Conservation (phyloP, 768 basidiomycete genomes). For the Leccinum arenicola region DNA sequence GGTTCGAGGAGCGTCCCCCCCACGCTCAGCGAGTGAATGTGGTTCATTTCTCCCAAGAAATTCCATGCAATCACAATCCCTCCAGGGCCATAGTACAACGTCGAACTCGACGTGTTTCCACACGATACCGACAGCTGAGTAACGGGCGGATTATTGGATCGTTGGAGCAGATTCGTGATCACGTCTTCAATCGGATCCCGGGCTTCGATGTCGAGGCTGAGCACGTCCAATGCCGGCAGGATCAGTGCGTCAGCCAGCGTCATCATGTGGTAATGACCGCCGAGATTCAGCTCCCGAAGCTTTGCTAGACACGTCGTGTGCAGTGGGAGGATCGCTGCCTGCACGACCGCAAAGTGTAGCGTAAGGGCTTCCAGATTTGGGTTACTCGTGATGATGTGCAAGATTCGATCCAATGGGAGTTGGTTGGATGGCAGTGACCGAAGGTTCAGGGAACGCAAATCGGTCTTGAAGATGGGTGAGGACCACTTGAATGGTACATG, state of each 20-base stretch:
- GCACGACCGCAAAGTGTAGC: slow-evolving; percentile 60
- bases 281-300: slow-evolving; percentile 54
- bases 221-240: slow-evolving; percentile 53
- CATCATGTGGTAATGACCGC: slow-evolving; percentile 65
- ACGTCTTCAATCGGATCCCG: slow-evolving; percentile 75
- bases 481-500: slow-evolving; percentile 78
- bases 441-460: slow-evolving; percentile 57
- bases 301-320: slow-evolving; percentile 49
- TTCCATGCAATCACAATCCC: slow-evolving; percentile 64
- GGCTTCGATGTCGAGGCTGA: slow-evolving; percentile 68
- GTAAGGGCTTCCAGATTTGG: slow-evolving; percentile 53
- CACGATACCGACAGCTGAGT: slow-evolving; percentile 63
- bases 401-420: slow-evolving; percentile 63
- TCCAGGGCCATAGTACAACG: slow-evolving; percentile 58
- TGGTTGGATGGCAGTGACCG: slow-evolving; percentile 62
- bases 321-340: slow-evolving; percentile 63
- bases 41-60: slow-evolving; percentile 57
- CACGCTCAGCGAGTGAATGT: slow-evolving; percentile 57
- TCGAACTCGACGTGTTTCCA: slow-evolving; percentile 35
- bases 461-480: slow-evolving; percentile 64
- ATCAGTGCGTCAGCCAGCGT: slow-evolving; percentile 60
- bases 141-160: slow-evolving; percentile 58
- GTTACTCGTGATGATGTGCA: slow-evolving; percentile 62
- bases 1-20: slow-evolving; percentile 67
- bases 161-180: slow-evolving; percentile 56